Evolutionary conservation across 2,329 filamentous ascomycete genomes (phyloP), one percentile per base, ranked within the genome.

Genomic region (Colletotrichum trifolii): DNA sequence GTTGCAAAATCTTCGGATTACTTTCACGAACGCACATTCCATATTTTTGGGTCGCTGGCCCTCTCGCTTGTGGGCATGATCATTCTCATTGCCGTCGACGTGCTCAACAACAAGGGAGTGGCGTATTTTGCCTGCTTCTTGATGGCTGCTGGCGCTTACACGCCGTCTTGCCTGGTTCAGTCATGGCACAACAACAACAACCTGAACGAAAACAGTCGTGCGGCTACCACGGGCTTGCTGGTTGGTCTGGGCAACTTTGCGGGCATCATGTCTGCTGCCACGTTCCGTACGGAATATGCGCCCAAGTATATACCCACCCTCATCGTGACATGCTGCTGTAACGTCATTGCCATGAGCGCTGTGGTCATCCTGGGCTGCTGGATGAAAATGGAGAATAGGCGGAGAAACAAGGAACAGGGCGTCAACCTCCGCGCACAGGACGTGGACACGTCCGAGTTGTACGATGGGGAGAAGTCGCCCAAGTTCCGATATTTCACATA

Each of bases 101-200:
- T 54, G 3, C 25, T 54, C 8, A 34, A 54, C 12, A 71, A 83
- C 65, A 78, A 79, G 54, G 79, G 71, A 0, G 75, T 82, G 0
- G 80, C 81, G 2, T 85, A 85, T 62, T 85, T 84, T 67, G 81
- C 82, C 0, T 82, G 79, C 65, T 85, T 85, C 60, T 72, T 85
- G 7, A 73, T 85, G 63, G 79, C 80, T 80, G 81, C 0, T 79
- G 76, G 4, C 80, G 78, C 54, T 72, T 85, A 11, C 78, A 84
- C 3, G 80, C 84, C 63, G 77, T 78, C 1, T 85, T 83, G 82
- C 80, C 72, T 83, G 8, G 78, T 81, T 36, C 82, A 86, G 72
- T 84, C 79, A 8, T 83, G 81, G 81, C 71, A 82, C 10, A 79
- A 78, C 40, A 77, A 78, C 61, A 83, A 81, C 57, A 72, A 78